Percentiles rank a stretch among this genome's conserved stretches.
Conservation (phyloP, 768 basidiomycete genomes). For the Mycena rosella region DNA sequence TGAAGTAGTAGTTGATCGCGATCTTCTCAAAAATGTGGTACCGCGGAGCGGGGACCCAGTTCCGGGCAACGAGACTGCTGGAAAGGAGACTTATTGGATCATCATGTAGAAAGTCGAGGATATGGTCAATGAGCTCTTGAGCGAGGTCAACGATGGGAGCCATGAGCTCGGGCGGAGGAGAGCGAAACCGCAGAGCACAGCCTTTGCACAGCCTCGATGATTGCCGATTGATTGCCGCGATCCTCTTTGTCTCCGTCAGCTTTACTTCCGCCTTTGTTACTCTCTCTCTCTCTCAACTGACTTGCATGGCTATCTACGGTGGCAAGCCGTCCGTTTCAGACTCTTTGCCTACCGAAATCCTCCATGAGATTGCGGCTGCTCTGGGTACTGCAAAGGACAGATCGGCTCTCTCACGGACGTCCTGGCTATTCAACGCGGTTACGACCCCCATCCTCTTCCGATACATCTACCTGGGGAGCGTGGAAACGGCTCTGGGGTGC, state of each 20-base stretch:
- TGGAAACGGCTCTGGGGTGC: conserved; percentile 1
- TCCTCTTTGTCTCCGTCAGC: no score
- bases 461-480: neutral
- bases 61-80: conserved; percentile 35
- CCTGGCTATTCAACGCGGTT: conserved; percentile 3
- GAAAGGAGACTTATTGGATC: conserved; percentile 31
- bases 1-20: conserved; percentile 26
- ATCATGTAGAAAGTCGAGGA: conserved; percentile 40
- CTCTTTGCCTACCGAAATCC: conserved; percentile 13
- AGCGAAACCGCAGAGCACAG: no score
- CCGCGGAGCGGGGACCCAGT: conserved; percentile 40
- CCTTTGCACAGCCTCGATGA: no score
- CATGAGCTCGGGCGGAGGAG: no score
- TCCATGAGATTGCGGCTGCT: conserved; percentile 10
- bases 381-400: neutral
- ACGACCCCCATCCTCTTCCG: conserved; percentile 10
- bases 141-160: no score
- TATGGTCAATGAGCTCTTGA: conserved; percentile 42
- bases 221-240: no score
- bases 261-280: no score
- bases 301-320: conserved; percentile 1
- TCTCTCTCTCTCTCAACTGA: conserved; percentile 1
- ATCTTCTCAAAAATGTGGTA: conserved; percentile 40
- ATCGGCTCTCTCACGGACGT: neutral
- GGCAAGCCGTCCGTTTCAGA: neutral